A percentile compares a stretch with the other conserved stretches of the same genome.
Evolutionary conservation across 1,139 yeast species (phyloP).

Genomic region (Taphrina deformans): DNA sequence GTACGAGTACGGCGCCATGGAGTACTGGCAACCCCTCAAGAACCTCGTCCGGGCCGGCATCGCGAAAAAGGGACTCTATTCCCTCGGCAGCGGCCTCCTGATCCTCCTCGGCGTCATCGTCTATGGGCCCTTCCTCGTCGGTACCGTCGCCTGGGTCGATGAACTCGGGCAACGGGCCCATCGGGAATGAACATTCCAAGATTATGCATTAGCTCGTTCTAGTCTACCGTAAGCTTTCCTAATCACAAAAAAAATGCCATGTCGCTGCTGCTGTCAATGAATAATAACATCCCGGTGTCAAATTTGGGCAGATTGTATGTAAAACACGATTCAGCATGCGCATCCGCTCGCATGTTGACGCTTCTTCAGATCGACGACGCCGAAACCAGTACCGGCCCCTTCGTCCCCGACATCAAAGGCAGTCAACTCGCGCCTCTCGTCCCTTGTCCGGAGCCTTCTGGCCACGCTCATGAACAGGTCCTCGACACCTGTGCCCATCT

Average conservation of each 20-base stretch:
- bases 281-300: no score
- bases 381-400: not conserved
- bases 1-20: conserved; percentile 32
- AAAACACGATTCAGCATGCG: conserved; percentile 13
- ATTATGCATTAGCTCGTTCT: not conserved
- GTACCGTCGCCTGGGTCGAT: conserved; percentile 25
- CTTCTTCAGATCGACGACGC: conserved; percentile 3
- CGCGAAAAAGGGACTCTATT: conserved; percentile 12
- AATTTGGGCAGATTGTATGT: no score
- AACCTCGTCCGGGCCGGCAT: conserved; percentile 22
- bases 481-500: conserved; percentile 26
- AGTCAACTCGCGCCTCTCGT: conserved; percentile 15
- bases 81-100: conserved; percentile 3
- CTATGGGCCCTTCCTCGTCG: conserved; percentile 28
- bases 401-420: conserved; percentile 17
- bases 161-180: conserved; percentile 28
- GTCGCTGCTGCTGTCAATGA: not conserved
- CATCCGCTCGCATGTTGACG: not conserved
- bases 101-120: conserved; percentile 6
- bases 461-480: conserved; percentile 9
- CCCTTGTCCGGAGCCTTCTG: not conserved
- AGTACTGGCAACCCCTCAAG: conserved; percentile 34
- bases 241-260: not conserved
- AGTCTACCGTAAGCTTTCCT: not conserved
- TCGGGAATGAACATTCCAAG: not conserved